Percentiles rank a stretch among this genome's conserved stretches.
Evolutionary conservation across 1,284 basidiomycete genomes (phyloP).

Genomic region (Mycena citricolor): DNA sequence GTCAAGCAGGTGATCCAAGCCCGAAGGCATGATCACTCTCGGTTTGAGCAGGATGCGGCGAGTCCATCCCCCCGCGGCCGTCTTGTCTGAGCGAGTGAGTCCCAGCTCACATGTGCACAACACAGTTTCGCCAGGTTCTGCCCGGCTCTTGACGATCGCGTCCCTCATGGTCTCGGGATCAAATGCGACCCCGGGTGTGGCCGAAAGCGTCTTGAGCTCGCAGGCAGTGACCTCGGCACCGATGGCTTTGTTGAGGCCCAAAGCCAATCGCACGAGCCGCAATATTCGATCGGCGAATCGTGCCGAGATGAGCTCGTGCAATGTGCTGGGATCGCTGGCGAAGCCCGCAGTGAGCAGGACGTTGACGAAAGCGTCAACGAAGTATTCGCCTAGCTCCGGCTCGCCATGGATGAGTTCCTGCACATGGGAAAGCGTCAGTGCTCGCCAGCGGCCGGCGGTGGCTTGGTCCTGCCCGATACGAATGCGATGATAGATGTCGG

Average conservation of each 20-base stretch:
- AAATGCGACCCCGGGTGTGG: conserved; percentile 32
- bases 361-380: conserved; percentile 38
- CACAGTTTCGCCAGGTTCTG: conserved; percentile 23
- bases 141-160: conserved; percentile 28
- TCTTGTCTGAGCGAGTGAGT: conserved; percentile 26
- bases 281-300: conserved; percentile 39
- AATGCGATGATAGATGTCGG: conserved; percentile 37
- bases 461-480: conserved; percentile 29
- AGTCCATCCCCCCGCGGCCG: conserved; percentile 30
- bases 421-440: conserved; percentile 38
- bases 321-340: conserved; percentile 25
- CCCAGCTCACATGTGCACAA: conserved; percentile 32
- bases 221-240: conserved; percentile 47
- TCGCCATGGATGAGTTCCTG: conserved; percentile 33
- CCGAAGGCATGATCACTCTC: conserved; percentile 34
- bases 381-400: conserved; percentile 34
- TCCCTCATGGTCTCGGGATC: conserved; percentile 38
- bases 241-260: conserved; percentile 41
- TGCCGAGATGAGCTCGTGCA: conserved; percentile 29
- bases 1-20: conserved; percentile 27
- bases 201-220: conserved; percentile 39
- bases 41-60: conserved; percentile 32
- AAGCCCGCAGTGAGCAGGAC: conserved; percentile 39
- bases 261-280: conserved; percentile 39
- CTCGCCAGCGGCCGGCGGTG: conserved; percentile 43